Evolutionary conservation across 2,329 filamentous ascomycete species (phyloP), one percentile per base, ranked within the genome.

Genomic region (Aspergillus transmontanensis): DNA sequence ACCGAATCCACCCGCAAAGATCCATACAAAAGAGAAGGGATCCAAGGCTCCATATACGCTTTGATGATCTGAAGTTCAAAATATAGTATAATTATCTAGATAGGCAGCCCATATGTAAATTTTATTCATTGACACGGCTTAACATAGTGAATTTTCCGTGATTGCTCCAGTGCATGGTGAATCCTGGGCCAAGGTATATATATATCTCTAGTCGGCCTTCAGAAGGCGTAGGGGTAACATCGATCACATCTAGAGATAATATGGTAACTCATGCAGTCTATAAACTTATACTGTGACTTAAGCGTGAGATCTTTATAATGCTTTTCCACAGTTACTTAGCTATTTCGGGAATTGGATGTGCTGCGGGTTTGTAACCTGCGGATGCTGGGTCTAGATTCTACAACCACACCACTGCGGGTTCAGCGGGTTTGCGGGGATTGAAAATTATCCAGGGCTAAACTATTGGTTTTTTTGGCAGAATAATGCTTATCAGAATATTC

Each of bases 121-220:
- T n/a, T 7, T 10, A 3, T 3, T 0, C 1, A 4, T n/a, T 10
- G 3, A 10, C 7, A 41, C 14, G 16, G 14, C 2, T 2, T 4
- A 6, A 41, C 1, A 4, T 6, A 9, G 19, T 9, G 16, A 1
- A n/a, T 10, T 4, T 4, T 1, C 14, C 6, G 19, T 39, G 9
- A 4, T 3, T n/a, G 6, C 3, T 19, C 2, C 6, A n/a, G 14
- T 41, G 2, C 5, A n/a, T 9, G 5, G 19, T 9, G 9, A 9
- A 41, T 10, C 39, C 16, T 14, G 1, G 6, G 39, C n/a, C 16
- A 4, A 10, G 6, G 26, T 28, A n/a, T 41, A n/a, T 10, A 41
- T 41, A 41, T 41, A n/a, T 41, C 1, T 36, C 3, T 36, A 7
- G 14, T 6, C 0, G 5, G 14, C 0, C 1, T 14, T 36, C 34